These are phyloP conservation scores for Candida frijolesensis DNA, from an alignment of 1,139 yeast species.

Conservation along the genomic window DNA sequence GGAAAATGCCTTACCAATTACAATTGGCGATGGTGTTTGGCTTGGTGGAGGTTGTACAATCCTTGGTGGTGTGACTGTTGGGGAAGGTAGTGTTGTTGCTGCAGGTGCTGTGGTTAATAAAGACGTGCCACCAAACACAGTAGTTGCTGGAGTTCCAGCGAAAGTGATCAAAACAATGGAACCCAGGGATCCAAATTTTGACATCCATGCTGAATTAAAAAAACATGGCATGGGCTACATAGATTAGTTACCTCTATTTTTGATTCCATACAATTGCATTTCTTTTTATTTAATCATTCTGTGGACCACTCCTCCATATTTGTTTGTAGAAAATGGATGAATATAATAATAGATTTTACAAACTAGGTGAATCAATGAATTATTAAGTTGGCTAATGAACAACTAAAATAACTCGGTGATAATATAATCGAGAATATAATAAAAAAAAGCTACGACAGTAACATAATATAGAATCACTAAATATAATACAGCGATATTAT, in stretches of 20 bases:
- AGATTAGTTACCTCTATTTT: slow-evolving; percentile 1
- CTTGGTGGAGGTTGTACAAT: slow-evolving; percentile 57
- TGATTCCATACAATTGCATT: neutral
- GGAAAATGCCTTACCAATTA: slow-evolving; percentile 58
- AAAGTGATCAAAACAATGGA: slow-evolving; percentile 40
- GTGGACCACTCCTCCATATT: too few relatives aligned
- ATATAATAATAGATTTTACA: too few relatives aligned
- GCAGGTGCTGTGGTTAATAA: slow-evolving; percentile 67
- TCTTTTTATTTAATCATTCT: too few relatives aligned
- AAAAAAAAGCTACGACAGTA: too few relatives aligned
- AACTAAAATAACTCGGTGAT: too few relatives aligned
- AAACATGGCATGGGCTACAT: slow-evolving; percentile 15
- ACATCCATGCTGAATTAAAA: slow-evolving; percentile 13
- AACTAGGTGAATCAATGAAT: too few relatives aligned
- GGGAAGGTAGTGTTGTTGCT: slow-evolving; percentile 63
- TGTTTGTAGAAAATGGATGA: too few relatives aligned
- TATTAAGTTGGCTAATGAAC: too few relatives aligned
- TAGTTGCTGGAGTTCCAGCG: slow-evolving; percentile 66
- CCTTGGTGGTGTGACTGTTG: slow-evolving; percentile 68
- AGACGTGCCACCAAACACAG: slow-evolving; percentile 53
- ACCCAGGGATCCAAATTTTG: slow-evolving; percentile 17
- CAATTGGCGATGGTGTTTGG: slow-evolving; percentile 69
- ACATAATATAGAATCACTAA: too few relatives aligned
- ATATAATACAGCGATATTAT: too few relatives aligned
- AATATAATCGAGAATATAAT: too few relatives aligned